phyloP scores from a whole-genome alignment of 2,329 filamentous ascomycete genomes.

The Verticillium nonalfalfae region DNA sequence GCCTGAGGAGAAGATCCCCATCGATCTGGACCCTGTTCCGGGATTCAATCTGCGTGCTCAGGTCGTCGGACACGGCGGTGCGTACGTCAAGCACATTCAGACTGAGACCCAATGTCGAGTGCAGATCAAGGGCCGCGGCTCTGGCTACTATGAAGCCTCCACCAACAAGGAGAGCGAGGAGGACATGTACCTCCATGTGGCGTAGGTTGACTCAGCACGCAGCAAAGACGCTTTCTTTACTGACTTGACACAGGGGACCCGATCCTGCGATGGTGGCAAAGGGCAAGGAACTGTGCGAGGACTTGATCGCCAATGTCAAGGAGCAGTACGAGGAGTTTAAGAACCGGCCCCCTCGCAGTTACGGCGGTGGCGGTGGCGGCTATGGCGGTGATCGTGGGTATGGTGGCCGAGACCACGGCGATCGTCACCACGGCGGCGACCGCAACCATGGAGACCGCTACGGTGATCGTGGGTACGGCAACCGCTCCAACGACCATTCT shows the following conservation, averaged over 20 bases:
- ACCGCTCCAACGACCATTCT: slow-evolving; percentile 31
- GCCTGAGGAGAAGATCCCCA: slow-evolving; percentile 93
- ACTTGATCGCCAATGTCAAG: slow-evolving; percentile 79
- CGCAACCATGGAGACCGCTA: slow-evolving; percentile 17
- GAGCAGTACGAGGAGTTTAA: slow-evolving; percentile 91
- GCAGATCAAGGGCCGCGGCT: slow-evolving; percentile 95
- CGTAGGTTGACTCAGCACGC: slow-evolving; percentile 50
- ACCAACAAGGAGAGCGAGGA: slow-evolving; percentile 92
- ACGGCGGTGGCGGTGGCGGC: slow-evolving; percentile 41
- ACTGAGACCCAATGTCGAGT: slow-evolving; percentile 92
- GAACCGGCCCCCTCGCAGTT: slow-evolving; percentile 64
- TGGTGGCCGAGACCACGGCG: slow-evolving; percentile 32
- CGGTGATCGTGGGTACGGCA: slow-evolving; percentile 31
- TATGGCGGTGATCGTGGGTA: slow-evolving; percentile 33
- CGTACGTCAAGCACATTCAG: slow-evolving; percentile 97
- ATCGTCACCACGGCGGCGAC: slow-evolving; percentile 31
- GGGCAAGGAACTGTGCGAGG: slow-evolving; percentile 83
- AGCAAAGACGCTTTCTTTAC: slow-evolving; percentile 5
- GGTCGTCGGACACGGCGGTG: slow-evolving; percentile 88
- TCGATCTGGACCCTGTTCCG: slow-evolving; percentile 81
- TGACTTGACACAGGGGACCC: slow-evolving; percentile 60
- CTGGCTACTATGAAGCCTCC: slow-evolving; percentile 83
- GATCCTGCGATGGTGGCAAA: slow-evolving; percentile 79
- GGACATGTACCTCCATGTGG: slow-evolving; percentile 93
- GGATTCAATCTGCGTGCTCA: slow-evolving; percentile 96